Evolutionary conservation across 768 basidiomycete genomes (phyloP), one percentile per base, ranked within the genome.

Genomic region (Suillus occidentalis): DNA sequence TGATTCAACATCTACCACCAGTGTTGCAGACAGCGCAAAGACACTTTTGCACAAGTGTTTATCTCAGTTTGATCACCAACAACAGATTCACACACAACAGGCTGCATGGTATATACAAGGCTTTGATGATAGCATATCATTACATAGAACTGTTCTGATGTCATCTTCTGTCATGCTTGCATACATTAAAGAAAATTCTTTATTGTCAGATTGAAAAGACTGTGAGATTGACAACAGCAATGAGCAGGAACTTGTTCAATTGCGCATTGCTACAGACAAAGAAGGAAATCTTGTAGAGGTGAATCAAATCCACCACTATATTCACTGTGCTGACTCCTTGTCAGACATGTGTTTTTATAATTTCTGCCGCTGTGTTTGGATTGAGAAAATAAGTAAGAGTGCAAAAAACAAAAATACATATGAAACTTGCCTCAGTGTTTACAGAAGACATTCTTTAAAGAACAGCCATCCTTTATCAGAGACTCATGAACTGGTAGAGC

Each of bases 291-390:
- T 77, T 0, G 9, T 56, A 0, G 63, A 68, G 13, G n/a, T 63
- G 0, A 72, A 67, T 59, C 77, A 78, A 58, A 53, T 76, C 12
- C 63, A 74, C 45, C 65, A 79, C 62, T 78, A 79, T 62, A 39
- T 70, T 2, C 67, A 69, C 50, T 56, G 75, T 1, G 65, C 57
- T 39, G 45, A 31, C 20, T 13, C 18, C 0, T 60, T 78, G 9
- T 0, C 13, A 2, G 13, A 73, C 50, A 63, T 75, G 40, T 59
- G 22, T n/a, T 77, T 76, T 58, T 76, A 71, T 64, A 72, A 78
- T 47, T 77, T 75, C 66, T 66, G 66, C n/a, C 47, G 59, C 10
- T 42, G 60, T n/a, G 53, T 68, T 55, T 10, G 42, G 62, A 52
- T 63, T 47, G 62, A 71, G 34, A 60, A 22, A 4, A 68, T 56